Conservation (phyloP, 306 rosid genomes). For the Castanea crenata region DNA sequence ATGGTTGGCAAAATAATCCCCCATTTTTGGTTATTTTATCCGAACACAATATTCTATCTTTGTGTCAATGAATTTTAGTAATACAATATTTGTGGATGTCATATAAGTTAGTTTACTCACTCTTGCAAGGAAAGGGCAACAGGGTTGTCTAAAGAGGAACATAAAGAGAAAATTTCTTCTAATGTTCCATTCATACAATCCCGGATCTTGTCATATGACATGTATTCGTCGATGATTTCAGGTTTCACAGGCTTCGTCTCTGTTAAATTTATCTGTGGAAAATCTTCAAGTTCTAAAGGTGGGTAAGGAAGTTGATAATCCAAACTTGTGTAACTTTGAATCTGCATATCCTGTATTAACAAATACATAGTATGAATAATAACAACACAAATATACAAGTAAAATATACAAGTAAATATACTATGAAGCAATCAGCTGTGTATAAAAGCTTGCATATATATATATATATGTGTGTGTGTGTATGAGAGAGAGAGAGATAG, state of each 20-base stretch:
- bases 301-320: constrained; percentile 61
- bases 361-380: background rate
- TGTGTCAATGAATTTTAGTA: constrained; percentile 48
- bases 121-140: constrained; percentile 54
- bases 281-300: constrained; percentile 75
- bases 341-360: constrained; percentile 53
- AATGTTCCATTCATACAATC: constrained; percentile 68
- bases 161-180: constrained; percentile 78
- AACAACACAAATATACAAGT: background rate
- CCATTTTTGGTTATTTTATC: constrained; percentile 47
- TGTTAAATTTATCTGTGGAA: constrained; percentile 53
- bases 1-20: constrained; percentile 37
- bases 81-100: constrained; percentile 20
- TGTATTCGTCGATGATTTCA: constrained; percentile 50
- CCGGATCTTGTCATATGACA: constrained; percentile 51
- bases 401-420: too few species aligned
- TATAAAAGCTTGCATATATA: too few species aligned
- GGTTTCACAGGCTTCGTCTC: constrained; percentile 55
- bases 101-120: constrained; percentile 28
- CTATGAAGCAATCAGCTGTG: too few species aligned
- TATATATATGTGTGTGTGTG: too few species aligned
- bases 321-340: constrained; percentile 35
- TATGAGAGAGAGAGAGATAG: too few species aligned
- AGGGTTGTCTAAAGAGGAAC: constrained; percentile 60
- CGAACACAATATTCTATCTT: constrained; percentile 41